These are phyloP conservation scores for Daldinia sp. DNA, from an alignment of 2,329 filamentous ascomycete genomes.

Conservation along the genomic window DNA sequence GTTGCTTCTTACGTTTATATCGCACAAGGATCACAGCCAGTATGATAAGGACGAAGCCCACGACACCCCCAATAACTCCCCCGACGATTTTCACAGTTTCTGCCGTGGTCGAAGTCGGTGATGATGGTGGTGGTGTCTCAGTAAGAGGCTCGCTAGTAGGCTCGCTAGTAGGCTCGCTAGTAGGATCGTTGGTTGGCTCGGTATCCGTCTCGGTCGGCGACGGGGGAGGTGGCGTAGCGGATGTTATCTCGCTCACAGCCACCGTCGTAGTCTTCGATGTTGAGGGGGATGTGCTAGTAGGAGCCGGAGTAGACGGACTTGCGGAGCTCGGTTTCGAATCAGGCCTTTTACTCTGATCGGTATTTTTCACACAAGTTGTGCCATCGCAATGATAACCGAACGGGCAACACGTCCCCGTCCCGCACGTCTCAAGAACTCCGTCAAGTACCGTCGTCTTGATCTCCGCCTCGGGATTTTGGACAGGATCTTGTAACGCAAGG, in stretches of 20 bases:
- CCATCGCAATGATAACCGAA: conserved; percentile 75
- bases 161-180: not conserved
- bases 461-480: conserved; percentile 65
- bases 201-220: conserved; percentile 22
- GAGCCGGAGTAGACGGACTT: conserved; percentile 16
- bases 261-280: conserved; percentile 26
- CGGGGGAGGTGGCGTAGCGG: conserved; percentile 25
- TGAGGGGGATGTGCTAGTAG: conserved; percentile 21
- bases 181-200: not conserved
- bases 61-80: conserved; percentile 48
- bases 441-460: conserved; percentile 75
- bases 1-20: conserved; percentile 39
- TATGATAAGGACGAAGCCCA: conserved; percentile 37
- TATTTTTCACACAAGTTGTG: conserved; percentile 64
- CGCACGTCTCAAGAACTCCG: conserved; percentile 69
- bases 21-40: conserved; percentile 38
- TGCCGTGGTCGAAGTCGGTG: conserved; percentile 35
- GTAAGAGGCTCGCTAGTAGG: conserved; percentile 14
- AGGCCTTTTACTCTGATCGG: conserved; percentile 61
- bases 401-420: conserved; percentile 72
- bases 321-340: conserved; percentile 21
- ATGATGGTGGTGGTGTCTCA: conserved; percentile 24
- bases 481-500: conserved; percentile 69
- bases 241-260: conserved; percentile 31
- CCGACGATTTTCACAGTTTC: conserved; percentile 51